These are phyloP conservation scores for Stromatinia cepivora DNA, from an alignment of 2,329 filamentous ascomycete species.

Conservation along the genomic window DNA sequence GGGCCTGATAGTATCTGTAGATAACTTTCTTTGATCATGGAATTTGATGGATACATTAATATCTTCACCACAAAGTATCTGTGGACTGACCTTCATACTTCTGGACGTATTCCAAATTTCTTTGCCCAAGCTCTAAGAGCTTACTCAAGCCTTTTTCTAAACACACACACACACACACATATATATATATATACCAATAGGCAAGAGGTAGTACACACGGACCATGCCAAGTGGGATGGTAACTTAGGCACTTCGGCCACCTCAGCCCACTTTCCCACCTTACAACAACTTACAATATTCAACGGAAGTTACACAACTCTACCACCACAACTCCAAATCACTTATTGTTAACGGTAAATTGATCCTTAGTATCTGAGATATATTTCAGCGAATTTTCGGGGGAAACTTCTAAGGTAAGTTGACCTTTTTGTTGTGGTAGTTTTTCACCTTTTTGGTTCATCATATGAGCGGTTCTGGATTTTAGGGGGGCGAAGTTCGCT, in stretches of 20 bases:
- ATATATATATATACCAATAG: background rate
- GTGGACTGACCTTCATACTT: background rate
- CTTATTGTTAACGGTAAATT: background rate
- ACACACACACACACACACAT: no score
- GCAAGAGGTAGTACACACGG: constrained; percentile 6
- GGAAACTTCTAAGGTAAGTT: constrained; percentile 9
- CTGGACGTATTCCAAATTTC: background rate
- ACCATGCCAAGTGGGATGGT: background rate
- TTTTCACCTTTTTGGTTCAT: constrained; percentile 13
- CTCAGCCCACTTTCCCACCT: background rate
- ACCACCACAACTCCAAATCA: background rate
- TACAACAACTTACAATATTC: constrained; percentile 6
- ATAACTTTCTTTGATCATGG: background rate
- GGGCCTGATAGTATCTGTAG: background rate
- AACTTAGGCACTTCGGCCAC: background rate
- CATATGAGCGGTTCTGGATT: background rate
- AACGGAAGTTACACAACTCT: constrained; percentile 16
- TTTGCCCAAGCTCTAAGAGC: background rate
- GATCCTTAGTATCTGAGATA: background rate
- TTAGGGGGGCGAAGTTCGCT: constrained; percentile 8
- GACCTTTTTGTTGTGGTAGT: background rate
- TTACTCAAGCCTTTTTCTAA: background rate
- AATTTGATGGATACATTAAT: background rate
- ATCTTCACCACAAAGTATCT: background rate
- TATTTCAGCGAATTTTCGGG: background rate